Percentiles rank a stretch among this genome's conserved stretches.
phyloP scores from a whole-genome alignment of 1,284 basidiomycete genomes.

The Phylloporus gajari region DNA sequence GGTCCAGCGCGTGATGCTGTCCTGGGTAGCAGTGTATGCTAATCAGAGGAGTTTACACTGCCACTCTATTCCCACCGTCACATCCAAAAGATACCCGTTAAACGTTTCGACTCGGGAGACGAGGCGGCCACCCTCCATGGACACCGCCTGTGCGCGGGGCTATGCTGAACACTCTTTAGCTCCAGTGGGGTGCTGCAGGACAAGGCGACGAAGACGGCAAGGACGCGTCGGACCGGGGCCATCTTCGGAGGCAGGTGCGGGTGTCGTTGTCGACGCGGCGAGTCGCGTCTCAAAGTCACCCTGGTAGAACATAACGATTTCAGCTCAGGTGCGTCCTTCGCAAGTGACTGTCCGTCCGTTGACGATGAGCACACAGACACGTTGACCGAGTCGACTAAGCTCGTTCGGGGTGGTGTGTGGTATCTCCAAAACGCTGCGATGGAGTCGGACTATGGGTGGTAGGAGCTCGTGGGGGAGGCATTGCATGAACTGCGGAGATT shows the following conservation, averaged over 20 bases:
- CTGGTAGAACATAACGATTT: slow-evolving; percentile 96
- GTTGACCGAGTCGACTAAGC: slow-evolving; percentile 96
- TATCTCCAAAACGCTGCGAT: slow-evolving; percentile 97
- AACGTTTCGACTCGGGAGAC: slow-evolving; percentile 67
- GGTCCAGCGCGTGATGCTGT: no score
- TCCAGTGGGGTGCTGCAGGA: slow-evolving; percentile 43
- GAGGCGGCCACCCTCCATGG: slow-evolving; percentile 80
- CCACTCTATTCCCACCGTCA: no score
- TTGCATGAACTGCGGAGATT: slow-evolving; percentile 94
- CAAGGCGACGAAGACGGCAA: slow-evolving; percentile 42
- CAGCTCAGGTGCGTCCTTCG: slow-evolving; percentile 70
- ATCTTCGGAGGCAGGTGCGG: slow-evolving; percentile 94
- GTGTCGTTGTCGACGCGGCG: slow-evolving; percentile 94
- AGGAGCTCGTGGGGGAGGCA: slow-evolving; percentile 95
- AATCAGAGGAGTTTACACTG: no score
- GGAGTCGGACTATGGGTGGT: slow-evolving; percentile 96
- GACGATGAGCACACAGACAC: slow-evolving; percentile 76
- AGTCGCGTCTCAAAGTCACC: slow-evolving; percentile 90
- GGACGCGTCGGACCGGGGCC: slow-evolving; percentile 78
- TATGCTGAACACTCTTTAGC: slow-evolving; percentile 69
- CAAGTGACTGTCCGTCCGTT: slow-evolving; percentile 35
- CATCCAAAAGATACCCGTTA: no score
- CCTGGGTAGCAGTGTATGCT: no score
- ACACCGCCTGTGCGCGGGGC: slow-evolving; percentile 73
- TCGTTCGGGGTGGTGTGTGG: slow-evolving; percentile 96